Evolutionary conservation across 768 basidiomycete genomes (phyloP).

Genomic region (Stropharia rugosoannulata): DNA sequence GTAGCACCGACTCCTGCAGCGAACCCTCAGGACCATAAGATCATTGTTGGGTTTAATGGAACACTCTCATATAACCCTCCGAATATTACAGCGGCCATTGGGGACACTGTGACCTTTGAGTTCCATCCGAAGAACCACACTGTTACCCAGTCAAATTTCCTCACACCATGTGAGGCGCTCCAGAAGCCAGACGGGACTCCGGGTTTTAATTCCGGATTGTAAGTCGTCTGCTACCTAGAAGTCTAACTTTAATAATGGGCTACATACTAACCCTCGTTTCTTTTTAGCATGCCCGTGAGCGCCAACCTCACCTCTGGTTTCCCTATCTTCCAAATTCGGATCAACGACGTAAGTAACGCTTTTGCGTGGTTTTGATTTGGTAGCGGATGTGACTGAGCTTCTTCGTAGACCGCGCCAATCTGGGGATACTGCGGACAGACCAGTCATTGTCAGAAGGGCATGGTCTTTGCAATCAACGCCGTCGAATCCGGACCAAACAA

Average conservation of each 20-base stretch:
- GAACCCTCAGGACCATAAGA: slow-evolving; percentile 30
- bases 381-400: neutral
- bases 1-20: slow-evolving; percentile 26
- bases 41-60: slow-evolving; percentile 38
- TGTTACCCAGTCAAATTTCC: slow-evolving; percentile 41
- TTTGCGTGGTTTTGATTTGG: neutral
- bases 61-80: slow-evolving; percentile 32
- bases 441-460: slow-evolving; percentile 54
- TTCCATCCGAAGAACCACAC: slow-evolving; percentile 51
- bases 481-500: slow-evolving; percentile 47
- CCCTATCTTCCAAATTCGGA: slow-evolving; percentile 46
- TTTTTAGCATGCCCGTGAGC: slow-evolving; percentile 40
- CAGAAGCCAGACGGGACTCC: slow-evolving; percentile 17
- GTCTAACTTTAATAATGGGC: neutral
- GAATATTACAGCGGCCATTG: slow-evolving; percentile 38
- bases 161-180: slow-evolving; percentile 32
- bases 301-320: slow-evolving; percentile 33
- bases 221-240: slow-evolving; percentile 13
- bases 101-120: slow-evolving; percentile 43
- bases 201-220: slow-evolving; percentile 47
- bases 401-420: slow-evolving; percentile 42
- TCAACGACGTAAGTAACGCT: slow-evolving; percentile 40
- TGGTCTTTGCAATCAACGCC: slow-evolving; percentile 68
- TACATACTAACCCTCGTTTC: neutral
- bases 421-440: slow-evolving; percentile 60